Conservation (phyloP, 2,329 filamentous ascomycete species). For the Trichoderma cornu-damae region DNA sequence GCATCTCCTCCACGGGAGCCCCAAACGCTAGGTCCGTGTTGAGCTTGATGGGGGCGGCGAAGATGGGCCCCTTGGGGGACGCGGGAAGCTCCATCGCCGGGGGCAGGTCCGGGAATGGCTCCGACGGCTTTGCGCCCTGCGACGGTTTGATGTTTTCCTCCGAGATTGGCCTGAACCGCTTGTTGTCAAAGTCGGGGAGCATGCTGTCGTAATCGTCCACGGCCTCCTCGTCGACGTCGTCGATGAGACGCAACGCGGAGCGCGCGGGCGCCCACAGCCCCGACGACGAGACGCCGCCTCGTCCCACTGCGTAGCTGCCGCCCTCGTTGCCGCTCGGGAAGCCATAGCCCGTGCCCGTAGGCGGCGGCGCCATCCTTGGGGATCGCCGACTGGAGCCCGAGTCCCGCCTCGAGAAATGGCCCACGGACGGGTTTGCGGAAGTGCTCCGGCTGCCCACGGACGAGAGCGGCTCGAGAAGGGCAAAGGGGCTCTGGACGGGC, state of each 20-base stretch:
- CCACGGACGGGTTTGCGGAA: slow-evolving; percentile 39
- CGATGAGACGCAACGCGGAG: slow-evolving; percentile 41
- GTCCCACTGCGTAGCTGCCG: background rate
- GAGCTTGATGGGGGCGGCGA: slow-evolving; percentile 36
- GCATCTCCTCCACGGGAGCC: slow-evolving; percentile 31
- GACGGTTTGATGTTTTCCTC: background rate
- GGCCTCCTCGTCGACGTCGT: slow-evolving; percentile 41
- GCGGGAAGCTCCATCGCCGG: slow-evolving; percentile 4
- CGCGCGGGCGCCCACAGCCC: slow-evolving; percentile 35
- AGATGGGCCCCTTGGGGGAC: slow-evolving; percentile 26
- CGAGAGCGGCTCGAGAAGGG: slow-evolving; percentile 40
- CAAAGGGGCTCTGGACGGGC: slow-evolving; percentile 33
- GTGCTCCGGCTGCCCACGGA: slow-evolving; percentile 40
- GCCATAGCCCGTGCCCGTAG: slow-evolving; percentile 22
- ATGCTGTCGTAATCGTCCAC: slow-evolving; percentile 46
- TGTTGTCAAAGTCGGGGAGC: slow-evolving; percentile 48
- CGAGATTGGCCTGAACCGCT: slow-evolving; percentile 27
- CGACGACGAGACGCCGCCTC: slow-evolving; percentile 22
- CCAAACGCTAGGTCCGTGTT: slow-evolving; percentile 31
- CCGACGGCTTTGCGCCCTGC: background rate
- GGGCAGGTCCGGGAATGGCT: background rate
- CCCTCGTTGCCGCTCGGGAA: slow-evolving; percentile 18
- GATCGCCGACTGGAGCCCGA: slow-evolving; percentile 28
- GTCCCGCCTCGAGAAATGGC: slow-evolving; percentile 28
- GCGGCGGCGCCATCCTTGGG: slow-evolving; percentile 21